Base-by-base conservation (phyloP, 2,329 filamentous ascomycete species). In the Amauroascus niger region DNA sequence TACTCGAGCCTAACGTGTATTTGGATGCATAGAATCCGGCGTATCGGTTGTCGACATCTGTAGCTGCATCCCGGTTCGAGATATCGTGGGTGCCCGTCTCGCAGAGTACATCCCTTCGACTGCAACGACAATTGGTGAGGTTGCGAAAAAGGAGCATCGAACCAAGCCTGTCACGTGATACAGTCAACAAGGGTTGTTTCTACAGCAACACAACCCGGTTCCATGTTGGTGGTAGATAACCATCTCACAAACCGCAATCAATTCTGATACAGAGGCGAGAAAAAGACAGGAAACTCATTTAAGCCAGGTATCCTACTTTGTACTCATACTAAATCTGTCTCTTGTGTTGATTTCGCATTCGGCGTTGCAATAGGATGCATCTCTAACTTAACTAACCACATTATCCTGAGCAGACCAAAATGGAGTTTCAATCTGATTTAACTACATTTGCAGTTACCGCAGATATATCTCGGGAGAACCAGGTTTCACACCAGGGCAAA, bases 131-230 rank as follows among this genome's bases (percentile, higher is more conserved):
- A n/a, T 30, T 9, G 4, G 26, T 8, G 20, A 13, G 7, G 33
- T 28, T 16, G 40, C 37, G 40, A 47, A 20, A 46, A 48, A 37
- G 40, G 30, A 7, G 28, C n/a, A n/a, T n/a, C n/a, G n/a, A n/a
- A n/a, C n/a, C n/a, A n/a, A n/a, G 22, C 2, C 11, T 28, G 37
- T 53, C 58, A 59, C 58, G 58, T 59, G 58, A 14, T 6, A 7
- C n/a, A 16, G 16, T 53, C 55, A 59, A 59, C 53, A 58, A 41
- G 35, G 9, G 30, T n/a, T n/a, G 55, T 59, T 55, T 37, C 57
- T 55, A 56, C 45, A 37, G 56, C 56, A 58, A 59, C 57, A 44
- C 28, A 16, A 35, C 39, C 24, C 9, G 5, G 7, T 16, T 4
- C 20, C 14, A n/a, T 26, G 28, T 24, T 26, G 30, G n/a, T n/a